Evolutionary conservation across 2,329 filamentous ascomycete species (phyloP).

Genomic region (Penicillium sp.): DNA sequence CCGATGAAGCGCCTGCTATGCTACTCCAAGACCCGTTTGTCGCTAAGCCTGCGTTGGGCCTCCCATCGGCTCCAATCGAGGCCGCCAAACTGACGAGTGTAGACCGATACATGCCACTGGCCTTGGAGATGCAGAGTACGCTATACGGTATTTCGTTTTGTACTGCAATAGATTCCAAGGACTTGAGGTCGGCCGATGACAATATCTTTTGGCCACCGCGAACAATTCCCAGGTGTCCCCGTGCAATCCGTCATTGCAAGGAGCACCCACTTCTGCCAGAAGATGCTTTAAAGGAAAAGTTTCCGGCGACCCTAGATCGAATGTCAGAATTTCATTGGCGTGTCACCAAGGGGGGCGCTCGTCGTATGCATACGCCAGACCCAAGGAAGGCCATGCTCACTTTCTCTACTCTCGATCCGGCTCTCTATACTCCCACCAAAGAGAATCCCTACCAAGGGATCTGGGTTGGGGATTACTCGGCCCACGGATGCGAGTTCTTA

Average conservation of each 20-base stretch:
- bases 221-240: slow-evolving; percentile 61
- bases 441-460: slow-evolving; percentile 84
- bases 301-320: slow-evolving; percentile 50
- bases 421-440: slow-evolving; percentile 73
- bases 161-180: slow-evolving; percentile 28
- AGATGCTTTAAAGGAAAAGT: too few species aligned
- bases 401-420: slow-evolving; percentile 69
- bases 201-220: slow-evolving; percentile 71
- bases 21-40: slow-evolving; percentile 54
- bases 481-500: slow-evolving; percentile 85
- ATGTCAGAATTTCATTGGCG: slow-evolving; percentile 69
- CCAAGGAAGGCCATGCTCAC: slow-evolving; percentile 52
- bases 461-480: slow-evolving; percentile 86
- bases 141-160: slow-evolving; percentile 68
- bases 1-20: slow-evolving; percentile 65
- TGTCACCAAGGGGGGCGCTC: slow-evolving; percentile 65
- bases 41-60: too few species aligned
- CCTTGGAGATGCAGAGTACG: slow-evolving; percentile 50
- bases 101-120: slow-evolving; percentile 56
- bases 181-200: slow-evolving; percentile 30
- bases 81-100: not conserved
- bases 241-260: slow-evolving; percentile 52
- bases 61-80: slow-evolving; percentile 27
- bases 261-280: too few species aligned
- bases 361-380: slow-evolving; percentile 29